These are phyloP conservation scores for Golubevia pallescens DNA, from an alignment of 1,284 basidiomycete genomes.

Conservation along the genomic window DNA sequence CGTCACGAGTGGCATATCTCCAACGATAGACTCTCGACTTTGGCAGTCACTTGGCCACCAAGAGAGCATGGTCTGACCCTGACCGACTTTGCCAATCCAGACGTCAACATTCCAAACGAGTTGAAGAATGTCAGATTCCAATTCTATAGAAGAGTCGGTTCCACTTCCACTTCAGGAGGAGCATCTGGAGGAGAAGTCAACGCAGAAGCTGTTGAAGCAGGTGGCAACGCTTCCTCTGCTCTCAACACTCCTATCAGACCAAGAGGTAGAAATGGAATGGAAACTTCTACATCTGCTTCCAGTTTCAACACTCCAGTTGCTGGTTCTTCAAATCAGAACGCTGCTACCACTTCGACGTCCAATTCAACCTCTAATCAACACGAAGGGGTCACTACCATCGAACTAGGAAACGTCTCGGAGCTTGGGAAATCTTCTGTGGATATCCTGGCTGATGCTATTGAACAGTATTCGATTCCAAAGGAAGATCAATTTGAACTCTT, in stretches of 20 bases:
- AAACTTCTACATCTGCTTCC: conserved; percentile 14
- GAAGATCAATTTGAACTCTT: conserved; percentile 88
- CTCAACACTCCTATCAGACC: no score
- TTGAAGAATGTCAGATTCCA: conserved; percentile 65
- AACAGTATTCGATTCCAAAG: conserved; percentile 77
- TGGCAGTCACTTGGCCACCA: conserved; percentile 54
- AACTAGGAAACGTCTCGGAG: conserved; percentile 47
- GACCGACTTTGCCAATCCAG: conserved; percentile 62
- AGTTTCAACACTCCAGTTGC: no score
- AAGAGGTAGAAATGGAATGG: no score
- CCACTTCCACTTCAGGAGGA: background rate
- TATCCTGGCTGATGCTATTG: conserved; percentile 77
- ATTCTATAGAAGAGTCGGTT: conserved; percentile 66
- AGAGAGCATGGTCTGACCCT: conserved; percentile 65
- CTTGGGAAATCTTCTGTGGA: conserved; percentile 24
- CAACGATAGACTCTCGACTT: conserved; percentile 41
- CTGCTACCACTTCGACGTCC: conserved; percentile 23
- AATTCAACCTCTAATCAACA: conserved; percentile 14
- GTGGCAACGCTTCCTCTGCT: no score
- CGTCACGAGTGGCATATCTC: conserved; percentile 45
- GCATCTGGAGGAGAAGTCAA: background rate
- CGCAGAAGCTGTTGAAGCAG: background rate
- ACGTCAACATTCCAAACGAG: conserved; percentile 48
- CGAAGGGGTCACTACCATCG: conserved; percentile 56
- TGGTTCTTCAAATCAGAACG: conserved; percentile 15